Evolutionary conservation across 2,329 filamentous ascomycete genomes (phyloP).

Genomic region (Nigrospora oryzae): DNA sequence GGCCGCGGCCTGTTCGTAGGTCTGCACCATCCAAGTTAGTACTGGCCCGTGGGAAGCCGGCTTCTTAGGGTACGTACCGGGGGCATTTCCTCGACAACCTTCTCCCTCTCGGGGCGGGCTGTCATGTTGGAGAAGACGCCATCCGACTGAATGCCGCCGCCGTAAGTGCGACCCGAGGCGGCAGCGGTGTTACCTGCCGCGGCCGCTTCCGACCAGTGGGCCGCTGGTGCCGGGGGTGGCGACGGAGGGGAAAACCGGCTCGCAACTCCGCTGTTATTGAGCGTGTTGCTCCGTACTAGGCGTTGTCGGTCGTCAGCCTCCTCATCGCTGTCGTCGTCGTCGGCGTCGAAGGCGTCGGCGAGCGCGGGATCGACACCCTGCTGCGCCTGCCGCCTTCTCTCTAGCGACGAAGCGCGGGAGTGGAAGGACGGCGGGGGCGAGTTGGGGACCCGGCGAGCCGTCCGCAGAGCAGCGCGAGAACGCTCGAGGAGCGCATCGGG

Average conservation of each 20-base stretch:
- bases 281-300: slow-evolving; percentile 62
- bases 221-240: slow-evolving; percentile 7
- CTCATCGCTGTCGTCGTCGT: slow-evolving; percentile 62
- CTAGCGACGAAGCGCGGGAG: slow-evolving; percentile 68
- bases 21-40: slow-evolving; percentile 38
- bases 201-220: slow-evolving; percentile 17
- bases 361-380: slow-evolving; percentile 64
- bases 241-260: not conserved
- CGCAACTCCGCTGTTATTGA: slow-evolving; percentile 6
- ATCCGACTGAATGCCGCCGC: slow-evolving; percentile 73
- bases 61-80: slow-evolving; percentile 55
- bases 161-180: slow-evolving; percentile 48
- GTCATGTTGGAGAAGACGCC: slow-evolving; percentile 94
- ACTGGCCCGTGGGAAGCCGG: not conserved
- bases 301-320: slow-evolving; percentile 77
- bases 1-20: slow-evolving; percentile 95
- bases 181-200: slow-evolving; percentile 21
- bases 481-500: slow-evolving; percentile 21
- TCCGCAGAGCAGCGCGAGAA: slow-evolving; percentile 7
- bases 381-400: slow-evolving; percentile 22
- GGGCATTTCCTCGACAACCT: slow-evolving; percentile 75
- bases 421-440: slow-evolving; percentile 79
- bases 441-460: slow-evolving; percentile 36
- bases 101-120: slow-evolving; percentile 77
- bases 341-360: slow-evolving; percentile 85